These are phyloP conservation scores for Pseudocercospora pini-densiflorae DNA, from an alignment of 2,329 filamentous ascomycete species.

Conservation along the genomic window DNA sequence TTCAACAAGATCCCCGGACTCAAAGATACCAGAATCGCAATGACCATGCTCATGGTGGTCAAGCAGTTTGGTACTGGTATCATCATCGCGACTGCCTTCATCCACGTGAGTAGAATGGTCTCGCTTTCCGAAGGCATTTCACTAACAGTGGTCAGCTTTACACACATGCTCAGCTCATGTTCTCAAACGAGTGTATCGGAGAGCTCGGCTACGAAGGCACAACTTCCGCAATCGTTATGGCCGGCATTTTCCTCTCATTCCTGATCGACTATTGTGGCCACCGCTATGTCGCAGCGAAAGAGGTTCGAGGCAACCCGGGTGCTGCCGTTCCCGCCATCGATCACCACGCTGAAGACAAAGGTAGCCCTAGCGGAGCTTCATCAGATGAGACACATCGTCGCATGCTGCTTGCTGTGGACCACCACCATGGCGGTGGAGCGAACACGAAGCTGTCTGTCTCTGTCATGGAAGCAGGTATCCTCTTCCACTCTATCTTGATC, in stretches of 20 bases:
- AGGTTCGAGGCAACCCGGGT: conserved; percentile 17
- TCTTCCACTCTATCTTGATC: conserved; percentile 47
- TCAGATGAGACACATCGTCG: conserved; percentile 11
- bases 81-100: conserved; percentile 72
- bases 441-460: conserved; percentile 58
- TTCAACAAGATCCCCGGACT: conserved; percentile 59
- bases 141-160: conserved; percentile 60
- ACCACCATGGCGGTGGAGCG: conserved; percentile 24
- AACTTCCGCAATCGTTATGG: conserved; percentile 73
- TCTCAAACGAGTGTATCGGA: conserved; percentile 70
- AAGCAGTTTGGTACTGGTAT: conserved; percentile 76
- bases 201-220: conserved; percentile 70
- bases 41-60: conserved; percentile 63
- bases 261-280: conserved; percentile 66
- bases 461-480: conserved; percentile 78
- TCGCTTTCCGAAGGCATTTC: neutral
- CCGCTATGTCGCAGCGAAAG: conserved; percentile 24
- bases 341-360: conserved; percentile 10
- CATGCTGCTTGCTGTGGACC: conserved; percentile 42
- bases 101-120: conserved; percentile 58
- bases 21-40: conserved; percentile 50
- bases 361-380: conserved; percentile 13
- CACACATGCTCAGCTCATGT: conserved; percentile 75
- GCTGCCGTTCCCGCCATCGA: conserved; percentile 24
- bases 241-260: conserved; percentile 74